These are phyloP conservation scores for Sphagnum fallax DNA, from an alignment of 228 moss, liverwort and hornwort genomes.

Conservation along the genomic window DNA sequence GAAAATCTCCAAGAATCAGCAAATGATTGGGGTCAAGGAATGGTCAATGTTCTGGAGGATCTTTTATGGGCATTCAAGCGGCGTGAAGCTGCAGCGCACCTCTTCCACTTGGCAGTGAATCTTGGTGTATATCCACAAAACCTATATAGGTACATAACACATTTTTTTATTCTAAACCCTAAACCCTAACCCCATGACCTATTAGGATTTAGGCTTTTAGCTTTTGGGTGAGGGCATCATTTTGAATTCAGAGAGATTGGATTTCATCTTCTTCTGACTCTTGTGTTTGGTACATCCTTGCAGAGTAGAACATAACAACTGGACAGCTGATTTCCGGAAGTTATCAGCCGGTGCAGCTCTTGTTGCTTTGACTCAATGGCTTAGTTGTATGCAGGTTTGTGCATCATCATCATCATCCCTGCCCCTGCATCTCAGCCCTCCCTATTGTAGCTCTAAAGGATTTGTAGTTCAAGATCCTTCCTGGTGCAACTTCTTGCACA, in stretches of 20 bases:
- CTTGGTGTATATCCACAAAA: conserved; percentile 67
- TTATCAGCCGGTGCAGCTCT: conserved; percentile 81
- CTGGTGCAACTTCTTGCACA: too few relatives aligned
- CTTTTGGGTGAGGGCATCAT: neutral
- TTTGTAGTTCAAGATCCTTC: too few relatives aligned
- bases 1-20: conserved; percentile 34
- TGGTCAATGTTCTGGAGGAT: conserved; percentile 76
- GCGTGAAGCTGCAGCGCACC: conserved; percentile 52
- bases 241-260: neutral
- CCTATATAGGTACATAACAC: conserved; percentile 38
- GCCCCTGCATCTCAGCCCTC: neutral
- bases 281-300: too few relatives aligned
- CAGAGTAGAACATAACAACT: conserved; percentile 68
- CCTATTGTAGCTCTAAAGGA: neutral
- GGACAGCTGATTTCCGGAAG: conserved; percentile 87
- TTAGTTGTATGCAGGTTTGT: conserved; percentile 80
- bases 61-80: conserved; percentile 84
- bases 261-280: neutral
- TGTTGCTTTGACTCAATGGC: conserved; percentile 75
- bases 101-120: conserved; percentile 54
- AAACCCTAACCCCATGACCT: too few relatives aligned
- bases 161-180: too few relatives aligned
- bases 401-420: neutral
- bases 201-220: too few relatives aligned
- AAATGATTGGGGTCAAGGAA: conserved; percentile 65